Conservation (phyloP, 2,329 filamentous ascomycete genomes). For the Conoideocrella luteorostrata region DNA sequence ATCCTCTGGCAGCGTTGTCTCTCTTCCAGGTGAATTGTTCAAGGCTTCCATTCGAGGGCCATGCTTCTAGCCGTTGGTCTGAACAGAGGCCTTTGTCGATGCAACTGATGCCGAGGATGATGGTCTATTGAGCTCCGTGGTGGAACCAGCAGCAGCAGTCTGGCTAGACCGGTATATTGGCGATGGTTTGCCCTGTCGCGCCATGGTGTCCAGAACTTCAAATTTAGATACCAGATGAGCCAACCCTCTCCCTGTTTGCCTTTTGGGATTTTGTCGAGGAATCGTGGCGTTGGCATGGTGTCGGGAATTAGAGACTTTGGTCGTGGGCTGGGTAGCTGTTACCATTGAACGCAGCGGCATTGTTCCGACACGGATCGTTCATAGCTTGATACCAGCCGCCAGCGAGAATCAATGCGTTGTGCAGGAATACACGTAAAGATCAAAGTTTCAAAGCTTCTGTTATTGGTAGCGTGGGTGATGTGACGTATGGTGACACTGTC, state of each 20-base stretch:
- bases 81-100: too few relatives aligned
- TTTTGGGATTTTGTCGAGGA: background rate
- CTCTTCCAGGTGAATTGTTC: too few relatives aligned
- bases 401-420: background rate
- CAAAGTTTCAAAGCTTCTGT: too few relatives aligned
- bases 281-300: background rate
- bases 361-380: background rate
- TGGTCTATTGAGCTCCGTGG: background rate
- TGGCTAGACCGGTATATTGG: background rate
- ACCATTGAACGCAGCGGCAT: slow-evolving; percentile 6
- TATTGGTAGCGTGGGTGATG: too few relatives aligned
- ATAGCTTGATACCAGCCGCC: background rate
- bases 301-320: background rate
- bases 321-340: background rate
- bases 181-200: slow-evolving; percentile 3
- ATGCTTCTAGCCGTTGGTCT: background rate
- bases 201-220: slow-evolving; percentile 22
- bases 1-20: background rate
- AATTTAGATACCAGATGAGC: slow-evolving; percentile 30
- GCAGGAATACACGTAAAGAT: background rate
- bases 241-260: slow-evolving; percentile 10
- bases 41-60: too few relatives aligned
- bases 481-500: too few relatives aligned
- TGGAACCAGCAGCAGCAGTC: background rate
- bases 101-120: slow-evolving; percentile 4